A percentile compares a stretch with the other conserved stretches of the same genome.
These are phyloP conservation scores for Penicillium griseofulvum DNA, from an alignment of 2,329 filamentous ascomycete genomes.

Conservation along the genomic window DNA sequence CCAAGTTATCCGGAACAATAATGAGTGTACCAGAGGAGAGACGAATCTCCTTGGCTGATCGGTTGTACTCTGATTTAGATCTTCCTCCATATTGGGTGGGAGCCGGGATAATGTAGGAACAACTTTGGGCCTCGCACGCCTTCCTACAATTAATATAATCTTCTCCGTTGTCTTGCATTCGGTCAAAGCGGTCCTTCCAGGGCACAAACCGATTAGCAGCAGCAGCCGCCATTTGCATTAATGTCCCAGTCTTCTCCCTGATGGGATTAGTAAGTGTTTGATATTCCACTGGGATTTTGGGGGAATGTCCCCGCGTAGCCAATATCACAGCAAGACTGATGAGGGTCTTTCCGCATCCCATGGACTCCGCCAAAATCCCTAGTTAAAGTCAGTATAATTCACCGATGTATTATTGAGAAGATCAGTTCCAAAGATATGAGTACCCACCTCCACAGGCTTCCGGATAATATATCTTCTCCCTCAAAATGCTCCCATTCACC, in stretches of 20 bases:
- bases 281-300: slow-evolving; percentile 64
- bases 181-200: slow-evolving; percentile 64
- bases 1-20: slow-evolving; percentile 77
- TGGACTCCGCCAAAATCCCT: slow-evolving; percentile 49
- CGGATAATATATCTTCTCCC: slow-evolving; percentile 71
- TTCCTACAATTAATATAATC: slow-evolving; percentile 56
- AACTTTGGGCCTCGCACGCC: slow-evolving; percentile 58
- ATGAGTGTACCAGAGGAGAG: slow-evolving; percentile 71
- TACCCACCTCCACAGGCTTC: slow-evolving; percentile 65
- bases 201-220: slow-evolving; percentile 65
- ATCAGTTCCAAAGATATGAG: not conserved
- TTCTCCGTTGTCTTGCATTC: slow-evolving; percentile 45
- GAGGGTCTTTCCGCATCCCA: slow-evolving; percentile 74
- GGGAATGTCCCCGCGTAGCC: slow-evolving; percentile 68
- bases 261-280: slow-evolving; percentile 43
- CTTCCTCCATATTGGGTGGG: no score
- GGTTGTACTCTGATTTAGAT: slow-evolving; percentile 36
- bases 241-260: slow-evolving; percentile 55
- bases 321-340: slow-evolving; percentile 78
- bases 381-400: not conserved
- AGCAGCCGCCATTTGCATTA: slow-evolving; percentile 74
- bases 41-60: slow-evolving; percentile 50
- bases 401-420: not conserved
- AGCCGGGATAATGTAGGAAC: slow-evolving; percentile 57
- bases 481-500: slow-evolving; percentile 60